Percentiles rank a stretch among this genome's conserved stretches.
phyloP scores from a whole-genome alignment of 129 eudicot species.

The Mikania micrantha region DNA sequence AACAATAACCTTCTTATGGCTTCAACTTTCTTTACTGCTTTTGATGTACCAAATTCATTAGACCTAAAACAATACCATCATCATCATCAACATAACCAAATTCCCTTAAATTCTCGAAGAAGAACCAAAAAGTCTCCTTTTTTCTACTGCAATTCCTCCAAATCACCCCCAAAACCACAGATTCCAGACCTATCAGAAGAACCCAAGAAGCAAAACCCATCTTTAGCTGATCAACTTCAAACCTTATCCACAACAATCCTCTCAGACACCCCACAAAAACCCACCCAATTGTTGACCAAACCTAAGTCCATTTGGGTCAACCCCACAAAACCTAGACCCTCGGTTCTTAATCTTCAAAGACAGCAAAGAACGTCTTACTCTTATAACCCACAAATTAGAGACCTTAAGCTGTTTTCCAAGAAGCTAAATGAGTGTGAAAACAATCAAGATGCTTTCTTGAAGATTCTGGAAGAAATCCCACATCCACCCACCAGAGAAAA shows the following conservation, averaged over 20 bases:
- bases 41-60: conserved; percentile 34
- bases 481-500: conserved; percentile 47
- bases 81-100: conserved; percentile 22
- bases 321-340: conserved; percentile 54
- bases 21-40: conserved; percentile 41
- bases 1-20: conserved; percentile 29
- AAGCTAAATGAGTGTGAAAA: conserved; percentile 44
- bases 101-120: conserved; percentile 12
- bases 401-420: conserved; percentile 47
- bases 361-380: conserved; percentile 39
- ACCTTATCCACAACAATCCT: conserved; percentile 51
- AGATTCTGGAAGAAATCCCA: conserved; percentile 44
- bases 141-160: conserved; percentile 39
- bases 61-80: conserved; percentile 38
- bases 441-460: conserved; percentile 35
- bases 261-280: conserved; percentile 28
- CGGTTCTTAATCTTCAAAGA: conserved; percentile 54
- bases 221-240: conserved; percentile 55
- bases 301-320: conserved; percentile 66
- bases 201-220: conserved; percentile 43
- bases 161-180: conserved; percentile 30
- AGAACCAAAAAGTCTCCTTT: conserved; percentile 22
- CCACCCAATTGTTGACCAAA: conserved; percentile 35
- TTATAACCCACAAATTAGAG: conserved; percentile 45
- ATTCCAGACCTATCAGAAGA: conserved; percentile 23